These are phyloP conservation scores for Narthecium ossifragum DNA, from an alignment of 106 monocot species.

Conservation along the genomic window DNA sequence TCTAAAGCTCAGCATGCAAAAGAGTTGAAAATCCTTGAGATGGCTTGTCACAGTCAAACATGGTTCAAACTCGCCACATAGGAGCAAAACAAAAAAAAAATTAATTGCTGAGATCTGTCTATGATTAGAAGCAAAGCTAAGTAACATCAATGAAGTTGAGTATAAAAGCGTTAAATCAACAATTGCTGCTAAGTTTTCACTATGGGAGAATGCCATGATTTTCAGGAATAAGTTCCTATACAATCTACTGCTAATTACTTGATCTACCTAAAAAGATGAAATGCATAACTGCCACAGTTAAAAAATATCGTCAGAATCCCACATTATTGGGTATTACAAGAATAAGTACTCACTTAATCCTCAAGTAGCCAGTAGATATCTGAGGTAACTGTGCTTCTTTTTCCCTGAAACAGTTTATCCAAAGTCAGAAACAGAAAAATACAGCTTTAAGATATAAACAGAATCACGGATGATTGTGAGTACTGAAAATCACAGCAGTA, in stretches of 20 bases:
- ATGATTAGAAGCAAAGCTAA: too few species aligned
- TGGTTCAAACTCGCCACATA: too few species aligned
- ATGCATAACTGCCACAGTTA: background rate
- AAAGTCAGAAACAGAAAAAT: background rate
- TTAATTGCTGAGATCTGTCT: too few species aligned
- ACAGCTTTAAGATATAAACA: background rate
- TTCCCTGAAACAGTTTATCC: conserved; percentile 38
- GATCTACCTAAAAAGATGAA: background rate
- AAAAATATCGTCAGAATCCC: background rate
- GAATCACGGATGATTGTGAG: background rate
- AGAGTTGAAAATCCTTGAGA: too few species aligned
- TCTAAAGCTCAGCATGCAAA: too few species aligned
- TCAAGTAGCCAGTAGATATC: conserved; percentile 53
- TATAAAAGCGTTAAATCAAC: too few species aligned
- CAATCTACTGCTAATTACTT: background rate
- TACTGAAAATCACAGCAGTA: background rate
- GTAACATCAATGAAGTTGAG: too few species aligned
- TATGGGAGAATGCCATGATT: background rate
- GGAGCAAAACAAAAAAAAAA: too few species aligned
- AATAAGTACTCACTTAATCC: conserved; percentile 61
- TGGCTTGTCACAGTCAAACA: too few species aligned
- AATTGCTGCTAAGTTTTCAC: background rate
- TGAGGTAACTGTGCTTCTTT: conserved; percentile 50
- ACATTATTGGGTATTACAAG: background rate
- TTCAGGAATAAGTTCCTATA: background rate